Evolutionary conservation across 2,329 filamentous ascomycete genomes (phyloP).

Genomic region (Lizonia empirigonia): DNA sequence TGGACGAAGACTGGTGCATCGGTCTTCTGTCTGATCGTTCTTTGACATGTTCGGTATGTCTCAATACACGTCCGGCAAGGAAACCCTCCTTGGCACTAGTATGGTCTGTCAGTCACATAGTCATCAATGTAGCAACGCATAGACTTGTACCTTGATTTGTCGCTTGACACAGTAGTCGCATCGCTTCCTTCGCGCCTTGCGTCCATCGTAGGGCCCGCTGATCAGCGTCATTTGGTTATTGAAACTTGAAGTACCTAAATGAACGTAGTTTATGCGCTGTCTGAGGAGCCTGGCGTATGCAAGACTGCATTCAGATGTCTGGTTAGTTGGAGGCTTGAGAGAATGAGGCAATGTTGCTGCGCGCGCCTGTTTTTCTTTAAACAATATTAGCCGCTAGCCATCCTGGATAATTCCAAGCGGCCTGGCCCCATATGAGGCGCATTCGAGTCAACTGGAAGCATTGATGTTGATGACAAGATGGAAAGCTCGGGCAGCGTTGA

Average conservation of each 20-base stretch:
- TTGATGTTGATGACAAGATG: too few relatives aligned
- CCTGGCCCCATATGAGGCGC: background rate
- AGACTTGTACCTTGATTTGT: constrained; percentile 29
- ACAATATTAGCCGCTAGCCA: background rate
- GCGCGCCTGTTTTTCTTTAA: background rate
- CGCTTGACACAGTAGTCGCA: constrained; percentile 35
- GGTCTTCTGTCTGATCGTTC: constrained; percentile 3
- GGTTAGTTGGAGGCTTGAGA: too few relatives aligned
- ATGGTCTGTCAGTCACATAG: background rate
- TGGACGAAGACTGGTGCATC: constrained; percentile 25
- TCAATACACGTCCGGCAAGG: constrained; percentile 31
- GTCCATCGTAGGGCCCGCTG: constrained; percentile 37
- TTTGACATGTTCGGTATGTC: constrained; percentile 22
- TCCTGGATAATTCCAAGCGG: background rate
- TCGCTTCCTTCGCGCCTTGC: constrained; percentile 34
- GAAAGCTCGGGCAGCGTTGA: background rate
- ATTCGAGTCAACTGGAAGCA: background rate
- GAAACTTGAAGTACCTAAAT: background rate
- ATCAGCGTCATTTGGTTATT: constrained; percentile 19
- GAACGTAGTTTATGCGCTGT: background rate
- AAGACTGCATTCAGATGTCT: too few relatives aligned
- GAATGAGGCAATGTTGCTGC: constrained; percentile 8
- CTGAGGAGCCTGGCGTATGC: too few relatives aligned
- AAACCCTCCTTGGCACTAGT: constrained; percentile 31
- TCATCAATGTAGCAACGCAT: background rate